phyloP scores from a whole-genome alignment of 108 stramenopile genomes.

The Skeletonema menzelii region DNA sequence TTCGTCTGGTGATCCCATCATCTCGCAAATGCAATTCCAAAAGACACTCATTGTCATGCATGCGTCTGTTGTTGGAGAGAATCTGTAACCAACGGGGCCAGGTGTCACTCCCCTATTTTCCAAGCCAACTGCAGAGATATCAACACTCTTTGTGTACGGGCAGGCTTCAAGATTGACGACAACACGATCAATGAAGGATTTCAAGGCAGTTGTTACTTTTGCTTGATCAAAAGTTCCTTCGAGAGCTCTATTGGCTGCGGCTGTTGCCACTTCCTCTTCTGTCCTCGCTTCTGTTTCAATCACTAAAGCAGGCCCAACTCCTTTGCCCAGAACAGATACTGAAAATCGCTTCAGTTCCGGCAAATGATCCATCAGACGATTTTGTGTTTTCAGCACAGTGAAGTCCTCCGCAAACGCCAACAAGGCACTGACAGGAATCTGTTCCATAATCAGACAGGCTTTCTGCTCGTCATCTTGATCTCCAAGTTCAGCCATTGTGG shows the following conservation, averaged over 20 bases:
- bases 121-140: conserved; percentile 43
- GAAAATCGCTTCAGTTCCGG: conserved; percentile 70
- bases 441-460: conserved; percentile 71
- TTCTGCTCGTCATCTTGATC: conserved; percentile 44
- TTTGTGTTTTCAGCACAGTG: conserved; percentile 57
- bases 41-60: conserved; percentile 61
- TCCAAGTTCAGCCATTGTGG: conserved; percentile 73
- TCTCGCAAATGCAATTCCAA: conserved; percentile 81
- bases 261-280: conserved; percentile 19
- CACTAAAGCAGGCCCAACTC: conserved; percentile 74
- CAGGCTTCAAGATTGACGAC: conserved; percentile 52
- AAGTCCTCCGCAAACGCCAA: conserved; percentile 74
- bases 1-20: conserved; percentile 50
- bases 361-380: conserved; percentile 51
- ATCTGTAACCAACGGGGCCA: conserved; percentile 57
- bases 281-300: conserved; percentile 58
- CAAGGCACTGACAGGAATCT: conserved; percentile 62
- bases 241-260: conserved; percentile 15
- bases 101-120: conserved; percentile 48
- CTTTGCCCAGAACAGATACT: conserved; percentile 68
- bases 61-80: conserved; percentile 46
- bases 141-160: conserved; percentile 48
- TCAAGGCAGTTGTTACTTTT: conserved; percentile 55
- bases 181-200: conserved; percentile 62
- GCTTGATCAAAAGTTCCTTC: conserved; percentile 39